Base-by-base conservation (phyloP, 352 stramenopile genomes). In the Globisporangium abappressorium region DNA sequence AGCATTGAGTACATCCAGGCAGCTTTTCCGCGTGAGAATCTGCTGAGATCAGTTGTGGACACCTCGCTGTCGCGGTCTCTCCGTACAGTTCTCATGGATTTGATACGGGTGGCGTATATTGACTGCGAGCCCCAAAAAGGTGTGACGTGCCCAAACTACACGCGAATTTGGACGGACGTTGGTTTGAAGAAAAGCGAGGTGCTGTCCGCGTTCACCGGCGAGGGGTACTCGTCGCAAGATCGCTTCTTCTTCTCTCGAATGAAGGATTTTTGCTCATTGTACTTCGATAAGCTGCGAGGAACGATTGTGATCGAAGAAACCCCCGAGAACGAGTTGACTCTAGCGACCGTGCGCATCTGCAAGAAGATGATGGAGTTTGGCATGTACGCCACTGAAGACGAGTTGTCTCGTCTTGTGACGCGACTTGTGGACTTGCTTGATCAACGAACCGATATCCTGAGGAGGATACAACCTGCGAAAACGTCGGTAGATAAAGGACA, bases 1-100 rank as follows among this genome's bases (percentile, higher is more conserved):
- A 89, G 82, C 60, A 92, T 92, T 53, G 76, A 92, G 56, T 85
- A 87, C 64, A 75, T 92, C 34, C 82, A 90, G 36, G 69, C 73
- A 11, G 77, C 73, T 5, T 92, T 92, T 70, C 82, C 84, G 9
- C 79, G 84, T 14, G 71, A 84, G 24, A 80, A 78, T 38, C 68
- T 92, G 7, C 57, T 92, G 15, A 61, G 67, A 2, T 78, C 74
- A 11, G 78, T 85, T 18, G 78, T 84, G 71, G 82, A 92, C 61
- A 47, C 61, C 0, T 55, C 43, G 18, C 57, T 92, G 49, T 75
- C 84, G 26, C 74, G 79, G 15, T 90, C 84, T 15, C 62, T 92
- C n/a, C 80, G 84, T 5, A 77, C 82, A 26, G 79, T 90, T 8
- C 72, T 92, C 56, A 79, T 92, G 64, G 80, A 92, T 59, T 61